Conservation (phyloP, 2,329 filamentous ascomycete genomes). For the Calonectria hawksworthii region DNA sequence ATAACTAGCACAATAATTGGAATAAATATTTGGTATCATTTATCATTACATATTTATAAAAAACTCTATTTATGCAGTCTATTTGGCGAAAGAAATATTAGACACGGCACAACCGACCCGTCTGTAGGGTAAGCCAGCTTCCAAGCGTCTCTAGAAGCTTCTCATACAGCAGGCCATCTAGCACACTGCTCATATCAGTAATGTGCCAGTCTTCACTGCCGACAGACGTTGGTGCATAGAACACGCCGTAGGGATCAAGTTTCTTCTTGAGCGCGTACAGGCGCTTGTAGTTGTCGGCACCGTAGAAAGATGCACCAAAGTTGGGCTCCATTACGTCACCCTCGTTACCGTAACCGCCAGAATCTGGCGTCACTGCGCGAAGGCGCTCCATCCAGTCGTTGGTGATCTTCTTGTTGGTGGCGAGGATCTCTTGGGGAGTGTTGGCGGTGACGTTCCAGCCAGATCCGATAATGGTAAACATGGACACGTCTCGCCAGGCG, state of each 20-base stretch:
- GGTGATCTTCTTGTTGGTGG: slow-evolving; percentile 45
- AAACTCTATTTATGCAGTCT: neutral
- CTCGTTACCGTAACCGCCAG: slow-evolving; percentile 50
- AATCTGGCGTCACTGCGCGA: slow-evolving; percentile 33
- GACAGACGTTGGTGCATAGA: slow-evolving; percentile 38
- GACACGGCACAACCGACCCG: slow-evolving; percentile 31
- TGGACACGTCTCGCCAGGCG: slow-evolving; percentile 59
- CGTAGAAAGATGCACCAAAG: slow-evolving; percentile 49
- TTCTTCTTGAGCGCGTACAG: slow-evolving; percentile 49
- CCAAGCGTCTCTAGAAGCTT: slow-evolving; percentile 31
- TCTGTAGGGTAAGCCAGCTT: slow-evolving; percentile 34
- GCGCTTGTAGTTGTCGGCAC: slow-evolving; percentile 42
- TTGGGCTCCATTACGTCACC: slow-evolving; percentile 50
- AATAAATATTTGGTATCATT: neutral
- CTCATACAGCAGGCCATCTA: slow-evolving; percentile 24
- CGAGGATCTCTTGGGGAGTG: slow-evolving; percentile 27
- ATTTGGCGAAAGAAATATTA: neutral
- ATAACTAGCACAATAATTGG: neutral
- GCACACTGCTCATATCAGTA: slow-evolving; percentile 8
- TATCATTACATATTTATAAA: neutral
- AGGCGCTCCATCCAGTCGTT: slow-evolving; percentile 35
- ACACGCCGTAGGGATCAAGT: slow-evolving; percentile 48
- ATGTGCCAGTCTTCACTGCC: slow-evolving; percentile 36
- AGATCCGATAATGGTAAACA: slow-evolving; percentile 50
- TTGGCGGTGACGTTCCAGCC: slow-evolving; percentile 32